Base-by-base conservation (phyloP, 768 basidiomycete species). In the Lactarius trivialis region DNA sequence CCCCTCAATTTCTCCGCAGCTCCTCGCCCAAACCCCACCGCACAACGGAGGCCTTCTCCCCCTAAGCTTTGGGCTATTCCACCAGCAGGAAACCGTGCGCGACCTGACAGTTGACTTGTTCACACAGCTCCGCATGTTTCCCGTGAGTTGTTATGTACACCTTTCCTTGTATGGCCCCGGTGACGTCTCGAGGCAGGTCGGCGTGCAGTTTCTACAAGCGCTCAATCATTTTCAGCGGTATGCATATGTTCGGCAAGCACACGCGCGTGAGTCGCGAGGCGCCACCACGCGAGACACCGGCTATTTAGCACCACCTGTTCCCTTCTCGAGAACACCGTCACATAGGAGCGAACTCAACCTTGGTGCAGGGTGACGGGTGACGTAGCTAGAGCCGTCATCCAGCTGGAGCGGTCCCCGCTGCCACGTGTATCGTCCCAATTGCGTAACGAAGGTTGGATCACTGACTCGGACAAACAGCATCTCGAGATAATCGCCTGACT, bases 181-280 rank as follows among this genome's bases (percentile, higher is more conserved):
- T 63, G 24, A 49, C 11, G 8, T 49, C 4, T 21, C 9, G 33
- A 33, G 9, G 24, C 68, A 94, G 93, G 82, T 93, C 60, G 93
- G 93, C 0, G 81, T 85, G 21, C 77, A 88, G 57, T 91, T 86
- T 70, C 74, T 95, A 37, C 85, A 89, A 70, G 77, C 82, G 11
- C 79, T 96, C 28, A 96, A 94, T 71, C 88, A 91, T 68, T 96
- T 95, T 72, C 91, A 93, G 70, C 84, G 90, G 3, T 89, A 91
- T 61, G 89, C 93, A 0, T 95, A 92, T 69, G 84, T 91, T 28
- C 82, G 93, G 49, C 87, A 91, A 71, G 91, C 90, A 0, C 82
- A 89, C 70, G 83, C 82, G 15, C 79, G 81, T 37, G 87, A 91
- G 26, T 56, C 54, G 52, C 64, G 60, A 50, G 62, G 62, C 30